phyloP scores from a whole-genome alignment of 352 stramenopile genomes.

The Pythium grandisporangium region DNA sequence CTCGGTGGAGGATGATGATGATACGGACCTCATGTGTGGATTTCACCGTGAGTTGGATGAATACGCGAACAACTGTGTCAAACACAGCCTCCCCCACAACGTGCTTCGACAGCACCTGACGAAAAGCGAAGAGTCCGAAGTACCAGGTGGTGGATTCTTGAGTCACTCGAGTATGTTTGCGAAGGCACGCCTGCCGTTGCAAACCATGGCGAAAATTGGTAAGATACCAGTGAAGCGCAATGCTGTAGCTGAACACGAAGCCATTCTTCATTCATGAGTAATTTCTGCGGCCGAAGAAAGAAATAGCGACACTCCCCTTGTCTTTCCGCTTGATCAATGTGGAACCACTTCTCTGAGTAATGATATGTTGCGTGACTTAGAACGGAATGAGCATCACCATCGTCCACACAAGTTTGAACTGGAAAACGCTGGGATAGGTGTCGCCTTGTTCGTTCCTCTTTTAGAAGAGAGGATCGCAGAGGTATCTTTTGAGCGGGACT shows the following conservation, averaged over 20 bases:
- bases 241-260: not conserved
- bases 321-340: conserved; percentile 13
- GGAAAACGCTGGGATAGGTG: too few relatives aligned
- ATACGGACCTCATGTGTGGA: not conserved
- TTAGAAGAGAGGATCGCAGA: conserved; percentile 11
- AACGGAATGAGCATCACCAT: too few relatives aligned
- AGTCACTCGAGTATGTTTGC: too few relatives aligned
- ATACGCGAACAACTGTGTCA: not conserved
- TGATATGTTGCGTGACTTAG: conserved; percentile 23
- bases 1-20: not conserved
- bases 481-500: conserved; percentile 6
- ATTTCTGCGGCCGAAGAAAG: not conserved
- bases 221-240: not conserved
- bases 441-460: not conserved
- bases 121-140: conserved; percentile 5
- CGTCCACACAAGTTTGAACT: too few relatives aligned
- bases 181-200: not conserved
- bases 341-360: conserved; percentile 18
- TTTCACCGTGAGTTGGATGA: conserved; percentile 8
- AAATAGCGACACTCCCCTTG: not conserved
- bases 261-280: not conserved
- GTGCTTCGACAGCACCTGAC: conserved; percentile 4
- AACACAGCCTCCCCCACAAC: not conserved
- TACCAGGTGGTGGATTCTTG: too few relatives aligned
- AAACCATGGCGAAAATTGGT: not conserved